Base-by-base conservation (phyloP, 352 stramenopile species). In the Sclerospora graminicola region DNA sequence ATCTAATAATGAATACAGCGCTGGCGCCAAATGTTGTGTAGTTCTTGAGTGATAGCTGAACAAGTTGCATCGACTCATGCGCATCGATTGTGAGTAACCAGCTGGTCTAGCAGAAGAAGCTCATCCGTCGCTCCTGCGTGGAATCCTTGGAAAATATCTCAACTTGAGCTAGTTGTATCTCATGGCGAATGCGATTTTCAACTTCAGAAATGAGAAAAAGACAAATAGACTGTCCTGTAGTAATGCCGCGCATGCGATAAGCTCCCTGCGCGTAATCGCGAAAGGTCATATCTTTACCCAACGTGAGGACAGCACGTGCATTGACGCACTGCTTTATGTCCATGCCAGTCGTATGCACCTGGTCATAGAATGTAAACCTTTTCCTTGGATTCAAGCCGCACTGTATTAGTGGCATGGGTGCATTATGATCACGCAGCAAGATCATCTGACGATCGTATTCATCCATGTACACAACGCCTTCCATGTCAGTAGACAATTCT, bases 11-110 rank as follows among this genome's bases (percentile, higher is more conserved):
- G n/a, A n/a, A n/a, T n/a, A n/a, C n/a, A n/a, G n/a, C n/a, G 68
- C 44, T 98, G 99, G 15, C 97, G 83, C 72, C 95, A 98, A 24
- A 97, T 97, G 58, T 99, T 99, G 54, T 92, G 95, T 48, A 99
- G 84, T 51, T 99, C 95, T 57, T 96, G 85, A 95, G 48, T 34
- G 91, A 99, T 10, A 99, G 70, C 62, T 99, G 89, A 14, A 97
- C 83, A 31, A 98, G 96, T 59, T 99, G 96, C 80, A 99, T 97
- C 46, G 97, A 97, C 57, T 99, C 53, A 96, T 98, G 19, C 95
- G 95, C 94, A 99, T 99, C 54, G 95, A 98, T 99, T 38, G 99
- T 89, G 41, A 97, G 86, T 20, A 99, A 80, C 96, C 96, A 99
- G 84, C 85, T 5, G 82, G 76, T 18, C 81, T 4, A 88, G 53